Evolutionary conservation across 106 monocot genomes (phyloP).

Genomic region (Iris macrosiphon): DNA sequence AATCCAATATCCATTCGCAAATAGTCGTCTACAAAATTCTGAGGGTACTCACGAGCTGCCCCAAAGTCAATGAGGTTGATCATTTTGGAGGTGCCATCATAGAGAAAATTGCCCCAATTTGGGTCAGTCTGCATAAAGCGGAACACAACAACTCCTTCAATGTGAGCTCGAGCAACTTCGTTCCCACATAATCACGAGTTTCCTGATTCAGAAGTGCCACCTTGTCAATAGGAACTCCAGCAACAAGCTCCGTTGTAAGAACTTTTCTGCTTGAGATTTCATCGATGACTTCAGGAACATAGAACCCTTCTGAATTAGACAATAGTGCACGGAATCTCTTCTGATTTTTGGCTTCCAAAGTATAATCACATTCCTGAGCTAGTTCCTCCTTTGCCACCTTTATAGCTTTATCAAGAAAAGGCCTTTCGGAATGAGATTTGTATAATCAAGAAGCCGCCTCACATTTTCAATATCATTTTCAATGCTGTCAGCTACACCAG

Average conservation of each 20-base stretch:
- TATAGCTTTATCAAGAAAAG: constrained; percentile 89
- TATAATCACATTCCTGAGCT: constrained; percentile 87
- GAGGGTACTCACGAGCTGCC: no score
- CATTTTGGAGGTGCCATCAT: no score
- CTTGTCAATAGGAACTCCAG: constrained; percentile 87
- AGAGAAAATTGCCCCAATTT: no score
- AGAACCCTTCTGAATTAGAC: constrained; percentile 58
- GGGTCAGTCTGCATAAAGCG: constrained; percentile 99
- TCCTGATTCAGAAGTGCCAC: constrained; percentile 71
- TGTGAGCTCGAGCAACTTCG: constrained; percentile 86
- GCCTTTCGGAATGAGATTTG: constrained; percentile 94
- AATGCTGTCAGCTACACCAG: constrained; percentile 98
- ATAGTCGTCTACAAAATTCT: no score
- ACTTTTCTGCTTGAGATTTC: constrained; percentile 81
- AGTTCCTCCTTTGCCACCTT: constrained; percentile 98
- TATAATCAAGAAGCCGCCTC: constrained; percentile 65
- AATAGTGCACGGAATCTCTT: constrained; percentile 64
- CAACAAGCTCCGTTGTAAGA: constrained; percentile 78
- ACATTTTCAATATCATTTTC: constrained; percentile 99
- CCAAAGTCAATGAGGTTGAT: no score
- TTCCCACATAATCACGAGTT: constrained; percentile 79
- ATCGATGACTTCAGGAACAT: constrained; percentile 84
- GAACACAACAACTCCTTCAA: constrained; percentile 86
- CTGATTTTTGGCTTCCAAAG: constrained; percentile 83
- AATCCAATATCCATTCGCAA: no score